Base-by-base conservation (phyloP, 192 early-diverging fungal species). In the Funneliformis mosseae region DNA sequence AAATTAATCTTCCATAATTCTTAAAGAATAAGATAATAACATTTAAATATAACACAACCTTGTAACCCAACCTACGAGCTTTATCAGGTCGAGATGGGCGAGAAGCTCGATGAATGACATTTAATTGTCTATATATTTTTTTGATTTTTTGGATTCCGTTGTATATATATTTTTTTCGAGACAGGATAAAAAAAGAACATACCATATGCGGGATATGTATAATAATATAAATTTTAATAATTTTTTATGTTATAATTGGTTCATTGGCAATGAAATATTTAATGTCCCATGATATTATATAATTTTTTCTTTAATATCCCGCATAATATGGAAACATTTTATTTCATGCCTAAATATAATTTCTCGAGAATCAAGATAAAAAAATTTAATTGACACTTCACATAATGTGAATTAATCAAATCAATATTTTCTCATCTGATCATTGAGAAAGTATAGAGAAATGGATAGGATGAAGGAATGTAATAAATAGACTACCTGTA, bases 51-150 rank as follows among this genome's bases (percentile, higher is more conserved):
- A 62, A 70, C 61, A 21, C 61, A 33, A 84, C 83, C 89, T 99
- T 99, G 96, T 99, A 99, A 80, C 98, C 98, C 66, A 99, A 90
- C 88, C 98, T 96, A 89, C 98, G 96, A 64, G 98, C 98, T 93
- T 98, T 98, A 88, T 98, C 96, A 78, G 97, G 97, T 85, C 97
- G 96, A 82, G 97, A 96, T 72, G 98, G 96, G 85, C 97, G 96
- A 78, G 96, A 97, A 68, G 97, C 98, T 84, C 97, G 96, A 92
- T 98, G 97, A 88, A 99, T 96, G 80, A 96, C 94, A 88, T 98
- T 96, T 89, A 99, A 92, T 91, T 99, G 98, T 81, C 97, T 94
- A 85, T 61, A 77, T 45, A 60, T 73, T 38, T 38, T 23, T 50
- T 78, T 23, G 16, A 33, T 33, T 33, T 33, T 33, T 33, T 33